Base-by-base conservation (phyloP, 352 stramenopile genomes). In the Lagenidium sp. region DNA sequence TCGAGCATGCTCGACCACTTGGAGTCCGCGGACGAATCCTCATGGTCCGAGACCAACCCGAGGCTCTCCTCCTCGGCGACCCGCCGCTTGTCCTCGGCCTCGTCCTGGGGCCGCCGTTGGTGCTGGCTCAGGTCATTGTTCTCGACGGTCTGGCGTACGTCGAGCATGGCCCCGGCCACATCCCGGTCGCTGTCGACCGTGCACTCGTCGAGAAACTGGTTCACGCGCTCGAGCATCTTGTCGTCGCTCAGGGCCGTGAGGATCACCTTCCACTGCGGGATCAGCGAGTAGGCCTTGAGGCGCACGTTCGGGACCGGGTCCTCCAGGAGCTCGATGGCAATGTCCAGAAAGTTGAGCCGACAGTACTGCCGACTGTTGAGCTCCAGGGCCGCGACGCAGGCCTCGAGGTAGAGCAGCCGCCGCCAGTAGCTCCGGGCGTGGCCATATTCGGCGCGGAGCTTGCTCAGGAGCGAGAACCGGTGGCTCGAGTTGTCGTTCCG, bases 1-100 rank as follows among this genome's bases (percentile, higher is more conserved):
- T 91, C 79, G 4, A 91, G 69, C 79, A 91, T 91, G 46, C 73
- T 87, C 1, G 73, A 87, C 79, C 79, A 91, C 20, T 86, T 87
- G 13, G 76, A 82, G 34, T 91, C 79, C 21, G 74, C 68, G 4
- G 72, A 81, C 10, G 71, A 83, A 48, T 88, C 75, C 45, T 91
- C 79, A 21, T 91, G 79, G 36, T 91, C 79, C 0, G 70, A 75
- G 36, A 69, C 63, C 31, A 91, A 44, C 0, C 68, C 61, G 6
- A 76, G 42, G 23, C 54, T 67, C 25, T 91, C 76, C 29, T 91
- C 79, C 30, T 85, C 69, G 7, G 50, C 50, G 5, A 80, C 53
- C 18, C 72, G 64, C 10, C 71, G 57, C 30, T 80, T 82, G 44
- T 91, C 76, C 1, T 87, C 68, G 15, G 39, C 30, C 34, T 86